A percentile compares a stretch with the other conserved stretches of the same genome.
phyloP scores from a whole-genome alignment of 495 filamentous ascomycete genomes.

The Penicillium crystallinum region DNA sequence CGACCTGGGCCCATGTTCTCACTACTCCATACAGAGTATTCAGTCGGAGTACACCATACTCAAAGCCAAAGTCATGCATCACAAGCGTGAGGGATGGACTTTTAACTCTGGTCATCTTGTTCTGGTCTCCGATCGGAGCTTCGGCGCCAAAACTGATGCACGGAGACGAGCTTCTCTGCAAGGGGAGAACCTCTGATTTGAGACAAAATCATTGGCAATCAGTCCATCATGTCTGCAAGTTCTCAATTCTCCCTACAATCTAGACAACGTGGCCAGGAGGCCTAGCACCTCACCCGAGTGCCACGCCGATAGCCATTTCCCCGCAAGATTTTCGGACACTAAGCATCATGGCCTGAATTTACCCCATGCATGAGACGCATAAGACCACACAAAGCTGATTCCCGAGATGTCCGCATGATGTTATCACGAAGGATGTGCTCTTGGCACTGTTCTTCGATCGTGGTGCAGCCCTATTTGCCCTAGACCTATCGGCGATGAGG shows the following conservation, averaged over 20 bases:
- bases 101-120: not conserved
- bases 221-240: not conserved
- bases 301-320: constrained; percentile 18
- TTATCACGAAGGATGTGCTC: constrained; percentile 12
- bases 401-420: constrained; percentile 19
- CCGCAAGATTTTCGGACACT: constrained; percentile 16
- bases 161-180: constrained; percentile 11
- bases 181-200: constrained; percentile 23
- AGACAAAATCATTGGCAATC: not conserved
- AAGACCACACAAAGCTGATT: constrained; percentile 4
- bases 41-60: no score
- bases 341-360: constrained; percentile 1
- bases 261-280: not conserved
- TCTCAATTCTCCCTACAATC: not conserved
- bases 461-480: not conserved
- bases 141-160: constrained; percentile 5
- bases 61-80: not conserved
- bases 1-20: not conserved
- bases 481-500: constrained; percentile 2
- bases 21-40: not conserved
- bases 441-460: constrained; percentile 6
- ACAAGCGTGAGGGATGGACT: not conserved
- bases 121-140: constrained; percentile 4
- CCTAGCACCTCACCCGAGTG: not conserved
- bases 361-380: not conserved